phyloP scores from a whole-genome alignment of 805 yeast genomes.

The Metahyphopichia silvanorum region DNA sequence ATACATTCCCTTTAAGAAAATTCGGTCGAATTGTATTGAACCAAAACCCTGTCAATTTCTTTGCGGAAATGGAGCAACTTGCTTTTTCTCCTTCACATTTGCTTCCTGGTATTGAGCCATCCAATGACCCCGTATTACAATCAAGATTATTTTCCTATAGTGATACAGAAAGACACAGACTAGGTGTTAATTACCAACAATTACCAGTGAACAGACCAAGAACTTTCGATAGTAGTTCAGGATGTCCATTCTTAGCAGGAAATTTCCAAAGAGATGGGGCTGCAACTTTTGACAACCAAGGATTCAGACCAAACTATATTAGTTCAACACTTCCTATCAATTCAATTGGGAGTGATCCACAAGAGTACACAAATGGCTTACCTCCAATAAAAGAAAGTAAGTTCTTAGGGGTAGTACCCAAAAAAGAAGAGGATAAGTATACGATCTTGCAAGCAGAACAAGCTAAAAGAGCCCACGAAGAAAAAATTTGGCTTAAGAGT shows the following conservation, averaged over 20 bases:
- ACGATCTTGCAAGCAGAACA: constrained; percentile 25
- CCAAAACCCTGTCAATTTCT: constrained; percentile 53
- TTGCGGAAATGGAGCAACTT: constrained; percentile 65
- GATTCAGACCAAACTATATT: constrained; percentile 50
- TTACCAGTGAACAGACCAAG: constrained; percentile 56
- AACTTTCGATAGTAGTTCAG: constrained; percentile 17
- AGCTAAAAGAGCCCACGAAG: constrained; percentile 31
- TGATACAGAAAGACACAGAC: constrained; percentile 82
- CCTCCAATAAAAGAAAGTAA: constrained; percentile 18
- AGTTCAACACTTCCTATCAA: constrained; percentile 36
- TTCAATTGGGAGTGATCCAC: constrained; percentile 16
- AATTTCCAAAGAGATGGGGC: constrained; percentile 22
- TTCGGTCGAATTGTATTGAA: constrained; percentile 55
- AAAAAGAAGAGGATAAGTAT: constrained; percentile 18
- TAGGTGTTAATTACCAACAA: constrained; percentile 67
- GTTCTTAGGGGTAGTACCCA: constrained; percentile 31
- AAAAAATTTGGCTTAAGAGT: constrained; percentile 30
- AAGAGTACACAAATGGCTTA: constrained; percentile 15
- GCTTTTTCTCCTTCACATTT: constrained; percentile 84
- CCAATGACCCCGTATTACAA: constrained; percentile 83
- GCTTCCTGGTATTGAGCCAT: constrained; percentile 80
- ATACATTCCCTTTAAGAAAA: constrained; percentile 50
- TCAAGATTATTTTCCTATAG: constrained; percentile 79
- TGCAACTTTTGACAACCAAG: constrained; percentile 28
- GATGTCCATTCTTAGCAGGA: constrained; percentile 24